Percentiles rank a stretch among this genome's conserved stretches.
Evolutionary conservation across 225 moss, liverwort and hornwort species (phyloP).

Genomic region (Marchantia polymorpha): DNA sequence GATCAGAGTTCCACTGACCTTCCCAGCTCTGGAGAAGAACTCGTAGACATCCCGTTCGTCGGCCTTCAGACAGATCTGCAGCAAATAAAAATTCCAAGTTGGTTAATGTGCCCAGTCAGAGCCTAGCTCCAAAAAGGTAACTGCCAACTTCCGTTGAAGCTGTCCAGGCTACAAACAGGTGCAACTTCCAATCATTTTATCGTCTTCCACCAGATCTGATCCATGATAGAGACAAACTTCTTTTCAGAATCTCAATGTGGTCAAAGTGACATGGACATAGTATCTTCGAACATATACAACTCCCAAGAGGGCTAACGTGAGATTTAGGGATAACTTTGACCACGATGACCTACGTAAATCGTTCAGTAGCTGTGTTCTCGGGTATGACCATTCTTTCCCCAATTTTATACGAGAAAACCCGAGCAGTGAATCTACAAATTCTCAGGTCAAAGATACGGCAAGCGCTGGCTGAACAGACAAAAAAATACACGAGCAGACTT

Average conservation of each 20-base stretch:
- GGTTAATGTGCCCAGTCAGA: background rate
- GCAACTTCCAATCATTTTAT: too few relatives aligned
- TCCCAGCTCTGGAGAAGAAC: conserved; percentile 96
- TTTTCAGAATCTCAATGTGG: too few relatives aligned
- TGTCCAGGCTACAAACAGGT: too few relatives aligned
- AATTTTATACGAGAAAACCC: background rate
- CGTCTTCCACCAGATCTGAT: too few relatives aligned
- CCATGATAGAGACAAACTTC: too few relatives aligned
- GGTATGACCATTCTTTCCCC: background rate
- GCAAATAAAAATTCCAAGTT: background rate
- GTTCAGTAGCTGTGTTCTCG: background rate
- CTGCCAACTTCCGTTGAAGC: too few relatives aligned
- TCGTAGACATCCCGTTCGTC: conserved; percentile 99
- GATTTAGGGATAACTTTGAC: background rate
- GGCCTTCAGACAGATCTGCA: conserved; percentile 95
- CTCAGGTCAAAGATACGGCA: background rate
- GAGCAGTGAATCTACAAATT: background rate
- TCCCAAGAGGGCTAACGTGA: background rate
- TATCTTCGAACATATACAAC: background rate
- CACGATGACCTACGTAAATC: background rate
- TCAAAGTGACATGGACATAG: background rate
- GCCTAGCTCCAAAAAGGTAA: background rate
- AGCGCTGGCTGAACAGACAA: background rate
- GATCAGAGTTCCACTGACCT: conserved; percentile 40
- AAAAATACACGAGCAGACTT: too few relatives aligned